Evolutionary conservation across 208 protist genomes (phyloP), one percentile per base, ranked within the genome.

Genomic region (Herpetomonas samuelpessoai): DNA sequence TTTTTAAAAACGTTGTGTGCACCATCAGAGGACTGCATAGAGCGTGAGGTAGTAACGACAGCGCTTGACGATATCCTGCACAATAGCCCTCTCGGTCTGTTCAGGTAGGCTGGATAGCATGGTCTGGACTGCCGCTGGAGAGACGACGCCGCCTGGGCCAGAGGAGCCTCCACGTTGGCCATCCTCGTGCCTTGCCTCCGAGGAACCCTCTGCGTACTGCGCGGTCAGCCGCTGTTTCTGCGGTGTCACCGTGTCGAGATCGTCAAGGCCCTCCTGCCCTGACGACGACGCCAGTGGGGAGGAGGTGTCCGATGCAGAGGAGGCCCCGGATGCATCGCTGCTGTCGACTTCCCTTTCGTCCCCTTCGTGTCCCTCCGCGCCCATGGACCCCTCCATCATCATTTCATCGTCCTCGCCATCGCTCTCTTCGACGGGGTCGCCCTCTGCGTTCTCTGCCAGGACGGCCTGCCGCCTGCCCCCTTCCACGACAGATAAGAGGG

Each of bases 401-500:
- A n/a, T n/a, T n/a, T n/a, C n/a, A n/a, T n/a, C n/a, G n/a, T n/a
- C n/a, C n/a, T n/a, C n/a, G n/a, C 28, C 22, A 26, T 55, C 50
- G 3, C 49, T 47, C 19, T 49, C 52, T 1, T 54, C 44, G n/a
- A n/a, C n/a, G 30, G 46, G 44, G 31, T 50, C 16, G 19, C 49
- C 44, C 22, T 51, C 25, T 3, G 26, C 14, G 18, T 53, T 48
- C 44, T 22, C 47, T 12, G 28, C 38, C 6, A 14, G 45, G 45
- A 4, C 18, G n/a, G 14, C 9, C 4, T 21, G 45, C 4, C 45
- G n/a, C 45, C 45, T 14, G 12, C 25, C 44, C 10, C 29, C 18
- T 7, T 57, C 57, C 24, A 44, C 57, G 24, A 54, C 65, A 0
- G 50, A 50, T 16, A 52, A 16, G 26, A 74, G 66, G 55, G 57